Evolutionary conservation across 805 yeast species (phyloP).

Genomic region (Candida tallmaniae): DNA sequence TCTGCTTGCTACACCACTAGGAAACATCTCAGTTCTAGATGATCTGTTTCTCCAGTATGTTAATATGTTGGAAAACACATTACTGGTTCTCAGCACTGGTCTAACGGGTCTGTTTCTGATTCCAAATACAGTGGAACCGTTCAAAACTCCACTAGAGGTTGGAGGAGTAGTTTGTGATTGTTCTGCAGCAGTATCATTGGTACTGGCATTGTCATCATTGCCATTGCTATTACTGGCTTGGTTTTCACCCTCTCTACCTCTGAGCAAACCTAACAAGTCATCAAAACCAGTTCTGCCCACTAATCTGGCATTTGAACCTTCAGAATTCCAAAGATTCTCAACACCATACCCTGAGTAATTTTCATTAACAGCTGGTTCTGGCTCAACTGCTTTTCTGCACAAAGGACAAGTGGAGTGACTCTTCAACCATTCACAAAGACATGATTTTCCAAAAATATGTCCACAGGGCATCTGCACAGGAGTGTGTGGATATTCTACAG

Average conservation of each 20-base stretch:
- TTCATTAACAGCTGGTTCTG: neutral
- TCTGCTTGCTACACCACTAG: conserved; percentile 47
- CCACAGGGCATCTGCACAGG: conserved; percentile 79
- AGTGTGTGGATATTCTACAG: conserved; percentile 40
- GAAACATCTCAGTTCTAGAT: conserved; percentile 23
- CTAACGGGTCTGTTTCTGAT: neutral
- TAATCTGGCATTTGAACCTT: conserved; percentile 6
- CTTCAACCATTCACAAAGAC: conserved; percentile 80
- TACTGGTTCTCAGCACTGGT: neutral
- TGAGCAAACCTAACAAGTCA: conserved; percentile 5
- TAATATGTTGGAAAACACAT: conserved; percentile 16
- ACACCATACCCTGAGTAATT: conserved; percentile 4
- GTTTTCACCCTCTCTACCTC: neutral
- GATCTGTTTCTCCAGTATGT: conserved; percentile 17
- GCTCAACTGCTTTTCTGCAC: conserved; percentile 56
- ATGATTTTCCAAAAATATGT: conserved; percentile 82
- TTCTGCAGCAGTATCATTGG: neutral
- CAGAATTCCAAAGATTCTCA: conserved; percentile 8
- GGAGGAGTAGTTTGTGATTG: neutral
- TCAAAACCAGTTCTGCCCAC: conserved; percentile 9
- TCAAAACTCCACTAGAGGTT: neutral
- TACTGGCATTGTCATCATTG: neutral
- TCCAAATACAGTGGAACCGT: neutral
- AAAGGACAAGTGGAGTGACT: conserved; percentile 77
- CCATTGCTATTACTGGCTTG: neutral